phyloP scores from a whole-genome alignment of 805 yeast genomes.

The Jamesozyma spencerorum region DNA sequence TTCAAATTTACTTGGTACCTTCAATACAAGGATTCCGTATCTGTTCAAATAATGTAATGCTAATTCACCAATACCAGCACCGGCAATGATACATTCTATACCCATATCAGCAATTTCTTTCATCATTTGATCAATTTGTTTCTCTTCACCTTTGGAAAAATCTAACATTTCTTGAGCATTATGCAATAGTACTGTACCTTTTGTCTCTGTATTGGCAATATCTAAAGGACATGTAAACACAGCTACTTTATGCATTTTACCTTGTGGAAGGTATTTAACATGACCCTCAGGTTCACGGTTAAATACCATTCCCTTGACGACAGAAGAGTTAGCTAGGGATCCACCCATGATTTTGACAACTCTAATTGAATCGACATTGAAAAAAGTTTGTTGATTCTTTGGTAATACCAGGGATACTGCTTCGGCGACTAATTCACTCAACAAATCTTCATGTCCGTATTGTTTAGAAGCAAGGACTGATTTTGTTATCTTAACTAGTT shows the following conservation, averaged over 20 bases:
- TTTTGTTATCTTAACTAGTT: conserved; percentile 62
- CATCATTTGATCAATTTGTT: conserved; percentile 77
- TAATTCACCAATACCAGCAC: conserved; percentile 84
- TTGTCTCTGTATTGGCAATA: conserved; percentile 93
- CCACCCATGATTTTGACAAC: conserved; percentile 97
- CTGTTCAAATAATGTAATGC: conserved; percentile 90
- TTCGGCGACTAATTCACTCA: conserved; percentile 71
- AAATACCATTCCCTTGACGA: conserved; percentile 95
- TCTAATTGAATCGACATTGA: conserved; percentile 89
- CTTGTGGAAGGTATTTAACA: conserved; percentile 48
- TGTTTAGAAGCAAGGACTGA: conserved; percentile 92
- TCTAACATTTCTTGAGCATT: conserved; percentile 96
- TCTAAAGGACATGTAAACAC: conserved; percentile 91
- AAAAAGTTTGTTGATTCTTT: conserved; percentile 28
- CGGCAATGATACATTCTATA: conserved; percentile 84
- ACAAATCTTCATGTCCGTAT: conserved; percentile 73
- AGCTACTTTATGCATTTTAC: conserved; percentile 68
- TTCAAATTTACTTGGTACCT: conserved; percentile 90
- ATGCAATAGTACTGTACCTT: conserved; percentile 92
- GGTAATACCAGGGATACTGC: conserved; percentile 77
- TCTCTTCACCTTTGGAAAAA: conserved; percentile 93
- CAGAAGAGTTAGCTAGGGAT: conserved; percentile 60
- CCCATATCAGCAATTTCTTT: conserved; percentile 79
- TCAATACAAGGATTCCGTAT: conserved; percentile 72
- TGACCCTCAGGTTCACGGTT: conserved; percentile 96